Evolutionary conservation across 768 basidiomycete species (phyloP), one percentile per base, ranked within the genome.

Genomic region (Tubosaeta brunneosetosa): DNA sequence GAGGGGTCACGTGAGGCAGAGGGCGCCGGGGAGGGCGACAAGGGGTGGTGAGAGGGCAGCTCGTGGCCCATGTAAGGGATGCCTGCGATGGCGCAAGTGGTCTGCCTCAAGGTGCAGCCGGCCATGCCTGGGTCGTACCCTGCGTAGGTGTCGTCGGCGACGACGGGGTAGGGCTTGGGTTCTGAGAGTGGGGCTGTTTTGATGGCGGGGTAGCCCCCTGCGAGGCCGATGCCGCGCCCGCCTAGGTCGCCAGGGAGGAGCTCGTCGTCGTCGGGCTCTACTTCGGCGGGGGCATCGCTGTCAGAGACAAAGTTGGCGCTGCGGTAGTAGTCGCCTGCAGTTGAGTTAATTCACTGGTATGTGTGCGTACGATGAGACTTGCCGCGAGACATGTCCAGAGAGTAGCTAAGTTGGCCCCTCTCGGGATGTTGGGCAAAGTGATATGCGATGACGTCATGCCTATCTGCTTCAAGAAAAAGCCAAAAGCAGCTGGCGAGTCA

Each of bases 101-200:
- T 17, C 0, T 8, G 41, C 5, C 36, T 50, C 29, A 7, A 12
- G 22, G 53, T 27, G 38, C 63, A 59, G 10, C 62, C 62, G 12
- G 62, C 62, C 62, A 63, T 63, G 17, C 62, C 63, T 8, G 63
- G 56, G 22, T 63, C 62, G 32, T 63, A 55, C 1, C 38, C 56
- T 6, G 49, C 61, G 25, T 63, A 64, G 16, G 22, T 2, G 27
- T 63, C 61, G 45, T 44, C 50, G 16, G 33, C 36, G 10, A 46
- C 33, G n/a, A n/a, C 32, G 37, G 44, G 31, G 6, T 32, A 25
- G 40, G 27, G 17, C 3, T 4, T 31, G 29, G 19, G 25, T n/a
- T 41, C 29, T 29, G 29, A 17, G 17, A 6, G 27, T 22, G 11
- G 37, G 12, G 12, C 10, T 6, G 9, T 16, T 14, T 22, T 11